A percentile compares a stretch with the other conserved stretches of the same genome.
Evolutionary conservation across 2,329 filamentous ascomycete species (phyloP).

Genomic region (Bimuria novae-zelandiae): DNA sequence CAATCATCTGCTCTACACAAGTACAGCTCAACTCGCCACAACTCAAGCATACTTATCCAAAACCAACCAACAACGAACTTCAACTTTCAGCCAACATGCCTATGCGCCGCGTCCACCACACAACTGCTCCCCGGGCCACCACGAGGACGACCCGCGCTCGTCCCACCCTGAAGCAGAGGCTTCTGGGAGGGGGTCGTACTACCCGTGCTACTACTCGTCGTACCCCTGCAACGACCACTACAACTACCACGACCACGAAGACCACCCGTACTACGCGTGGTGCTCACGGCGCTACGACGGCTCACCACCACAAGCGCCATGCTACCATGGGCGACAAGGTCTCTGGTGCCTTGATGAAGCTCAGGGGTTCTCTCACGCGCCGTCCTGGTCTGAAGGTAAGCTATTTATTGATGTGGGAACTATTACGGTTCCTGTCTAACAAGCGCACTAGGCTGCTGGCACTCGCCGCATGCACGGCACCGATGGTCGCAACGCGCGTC

Average conservation of each 20-base stretch:
- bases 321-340: conserved; percentile 76
- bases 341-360: conserved; percentile 72
- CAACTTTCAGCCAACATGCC: conserved; percentile 30
- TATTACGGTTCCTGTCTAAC: conserved; percentile 9
- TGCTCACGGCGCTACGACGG: conserved; percentile 23
- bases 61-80: background rate
- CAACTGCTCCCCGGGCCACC: conserved; percentile 35
- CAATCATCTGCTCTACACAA: conserved; percentile 7
- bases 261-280: conserved; percentile 50
- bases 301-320: conserved; percentile 69
- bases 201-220: conserved; percentile 41
- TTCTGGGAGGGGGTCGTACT: conserved; percentile 50
- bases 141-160: conserved; percentile 45
- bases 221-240: conserved; percentile 41
- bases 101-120: conserved; percentile 33
- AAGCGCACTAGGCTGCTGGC: conserved; percentile 64
- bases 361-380: conserved; percentile 71
- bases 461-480: conserved; percentile 75
- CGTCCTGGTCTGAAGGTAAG: conserved; percentile 72
- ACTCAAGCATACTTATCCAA: conserved; percentile 5
- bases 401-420: background rate
- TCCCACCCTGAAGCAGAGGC: conserved; percentile 60
- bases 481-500: conserved; percentile 63
- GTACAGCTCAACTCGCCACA: conserved; percentile 9
- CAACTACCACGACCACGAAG: conserved; percentile 46